These are phyloP conservation scores for Quillaja saponaria DNA, from an alignment of 306 rosid genomes.

Conservation along the genomic window DNA sequence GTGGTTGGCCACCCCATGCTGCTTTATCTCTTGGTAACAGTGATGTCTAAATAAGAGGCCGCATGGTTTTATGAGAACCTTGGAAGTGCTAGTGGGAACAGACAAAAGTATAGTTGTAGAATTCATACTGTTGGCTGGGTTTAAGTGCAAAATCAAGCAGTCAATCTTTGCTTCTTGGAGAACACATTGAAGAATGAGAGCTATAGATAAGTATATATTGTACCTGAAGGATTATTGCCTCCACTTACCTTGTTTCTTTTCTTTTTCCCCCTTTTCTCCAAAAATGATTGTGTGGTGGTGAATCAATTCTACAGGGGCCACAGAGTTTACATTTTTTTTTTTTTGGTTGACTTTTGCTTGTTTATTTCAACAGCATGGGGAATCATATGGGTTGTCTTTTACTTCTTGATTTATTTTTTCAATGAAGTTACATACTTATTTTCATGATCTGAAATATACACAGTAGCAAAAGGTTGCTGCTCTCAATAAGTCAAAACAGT, in stretches of 20 bases:
- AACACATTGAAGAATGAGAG: conserved; percentile 26
- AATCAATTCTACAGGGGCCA: conserved; percentile 37
- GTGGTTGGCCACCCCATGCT: conserved; percentile 60
- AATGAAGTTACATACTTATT: too few species aligned
- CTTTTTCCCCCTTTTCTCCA: conserved; percentile 22
- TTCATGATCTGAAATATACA: too few species aligned
- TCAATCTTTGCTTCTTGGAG: conserved; percentile 41
- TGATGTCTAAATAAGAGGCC: conserved; percentile 44
- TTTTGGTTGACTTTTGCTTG: conserved; percentile 8
- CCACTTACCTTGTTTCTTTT: background rate
- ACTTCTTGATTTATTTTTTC: background rate
- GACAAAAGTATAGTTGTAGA: conserved; percentile 43
- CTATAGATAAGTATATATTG: conserved; percentile 1
- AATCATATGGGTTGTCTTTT: conserved; percentile 62
- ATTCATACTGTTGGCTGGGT: conserved; percentile 42
- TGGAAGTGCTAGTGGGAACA: conserved; percentile 32
- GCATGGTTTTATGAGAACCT: conserved; percentile 54
- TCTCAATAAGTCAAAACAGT: background rate
- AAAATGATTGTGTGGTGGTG: conserved; percentile 31
- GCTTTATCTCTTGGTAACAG: conserved; percentile 34
- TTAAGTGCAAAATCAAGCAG: conserved; percentile 36
- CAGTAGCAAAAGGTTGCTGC: background rate
- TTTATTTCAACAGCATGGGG: conserved; percentile 39
- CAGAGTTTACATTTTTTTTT: background rate
- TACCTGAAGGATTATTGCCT: too few species aligned